phyloP scores from a whole-genome alignment of 768 basidiomycete genomes.

The Dendrothele bispora region DNA sequence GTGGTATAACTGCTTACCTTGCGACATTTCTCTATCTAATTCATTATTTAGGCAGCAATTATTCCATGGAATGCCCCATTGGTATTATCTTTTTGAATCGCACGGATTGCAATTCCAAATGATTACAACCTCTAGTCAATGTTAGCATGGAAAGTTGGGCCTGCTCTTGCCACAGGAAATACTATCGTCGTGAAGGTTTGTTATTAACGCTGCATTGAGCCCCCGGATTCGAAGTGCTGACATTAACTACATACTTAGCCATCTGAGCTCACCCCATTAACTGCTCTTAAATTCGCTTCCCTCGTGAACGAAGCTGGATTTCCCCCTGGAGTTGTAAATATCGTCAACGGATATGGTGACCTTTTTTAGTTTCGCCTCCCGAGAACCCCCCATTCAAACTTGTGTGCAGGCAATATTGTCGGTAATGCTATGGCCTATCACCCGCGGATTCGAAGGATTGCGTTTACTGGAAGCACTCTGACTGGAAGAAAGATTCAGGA shows the following conservation, averaged over 20 bases:
- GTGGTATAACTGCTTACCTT: conserved; percentile 31
- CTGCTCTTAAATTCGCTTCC: conserved; percentile 42
- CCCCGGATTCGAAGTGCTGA: background rate
- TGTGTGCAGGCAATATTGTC: conserved; percentile 41
- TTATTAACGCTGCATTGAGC: background rate
- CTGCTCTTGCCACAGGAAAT: conserved; percentile 65
- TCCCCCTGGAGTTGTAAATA: conserved; percentile 65
- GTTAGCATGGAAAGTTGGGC: conserved; percentile 58
- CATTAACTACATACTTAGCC: conserved; percentile 58
- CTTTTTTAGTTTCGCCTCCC: background rate
- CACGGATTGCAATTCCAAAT: background rate
- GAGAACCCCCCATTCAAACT: background rate
- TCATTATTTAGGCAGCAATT: no score
- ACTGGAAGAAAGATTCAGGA: conserved; percentile 80
- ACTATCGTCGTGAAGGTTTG: conserved; percentile 42
- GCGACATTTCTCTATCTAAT: no score
- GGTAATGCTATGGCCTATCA: conserved; percentile 74
- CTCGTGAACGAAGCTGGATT: conserved; percentile 57
- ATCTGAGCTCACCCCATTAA: conserved; percentile 58
- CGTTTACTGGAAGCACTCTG: conserved; percentile 85
- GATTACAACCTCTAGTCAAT: conserved; percentile 27
- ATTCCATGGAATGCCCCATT: conserved; percentile 61
- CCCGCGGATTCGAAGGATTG: conserved; percentile 72
- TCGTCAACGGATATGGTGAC: conserved; percentile 70
- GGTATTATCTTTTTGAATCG: conserved; percentile 19